phyloP scores from a whole-genome alignment of 2,329 filamentous ascomycete species.

The Ophiosphaerella herpotricha region DNA sequence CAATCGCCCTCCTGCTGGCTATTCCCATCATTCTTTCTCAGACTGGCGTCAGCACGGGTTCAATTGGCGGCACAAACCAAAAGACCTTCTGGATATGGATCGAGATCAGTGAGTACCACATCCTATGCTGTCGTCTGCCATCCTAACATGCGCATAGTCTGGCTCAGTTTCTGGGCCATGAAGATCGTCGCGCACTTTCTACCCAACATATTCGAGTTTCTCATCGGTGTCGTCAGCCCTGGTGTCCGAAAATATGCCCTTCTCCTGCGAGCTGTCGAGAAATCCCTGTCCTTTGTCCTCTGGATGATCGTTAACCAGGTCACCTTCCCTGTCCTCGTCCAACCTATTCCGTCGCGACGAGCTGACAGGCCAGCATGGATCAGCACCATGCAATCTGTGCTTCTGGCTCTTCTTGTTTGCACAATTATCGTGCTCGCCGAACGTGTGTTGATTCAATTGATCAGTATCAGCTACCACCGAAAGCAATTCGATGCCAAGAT shows the following conservation, averaged over 20 bases:
- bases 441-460: conserved; percentile 78
- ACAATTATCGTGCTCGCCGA: conserved; percentile 75
- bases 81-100: conserved; percentile 69
- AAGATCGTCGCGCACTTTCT: conserved; percentile 64
- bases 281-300: conserved; percentile 63
- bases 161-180: conserved; percentile 66
- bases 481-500: conserved; percentile 82
- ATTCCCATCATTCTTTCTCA: conserved; percentile 68
- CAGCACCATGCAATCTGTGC: conserved; percentile 63
- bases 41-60: conserved; percentile 44
- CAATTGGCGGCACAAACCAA: conserved; percentile 61
- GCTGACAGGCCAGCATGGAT: conserved; percentile 51
- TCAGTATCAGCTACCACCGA: conserved; percentile 83
- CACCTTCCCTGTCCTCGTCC: conserved; percentile 58
- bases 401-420: conserved; percentile 70
- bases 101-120: conserved; percentile 56
- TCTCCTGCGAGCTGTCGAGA: conserved; percentile 62
- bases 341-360: conserved; percentile 12
- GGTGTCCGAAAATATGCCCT: conserved; percentile 67
- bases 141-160: conserved; percentile 47
- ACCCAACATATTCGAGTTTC: conserved; percentile 63
- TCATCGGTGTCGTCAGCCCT: conserved; percentile 66
- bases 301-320: conserved; percentile 65
- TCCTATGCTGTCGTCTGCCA: not conserved
- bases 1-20: conserved; percentile 62